A percentile compares a stretch with the other conserved stretches of the same genome.
Conservation (phyloP, 2,329 filamentous ascomycete genomes). For the Fusarium odoratissimum region DNA sequence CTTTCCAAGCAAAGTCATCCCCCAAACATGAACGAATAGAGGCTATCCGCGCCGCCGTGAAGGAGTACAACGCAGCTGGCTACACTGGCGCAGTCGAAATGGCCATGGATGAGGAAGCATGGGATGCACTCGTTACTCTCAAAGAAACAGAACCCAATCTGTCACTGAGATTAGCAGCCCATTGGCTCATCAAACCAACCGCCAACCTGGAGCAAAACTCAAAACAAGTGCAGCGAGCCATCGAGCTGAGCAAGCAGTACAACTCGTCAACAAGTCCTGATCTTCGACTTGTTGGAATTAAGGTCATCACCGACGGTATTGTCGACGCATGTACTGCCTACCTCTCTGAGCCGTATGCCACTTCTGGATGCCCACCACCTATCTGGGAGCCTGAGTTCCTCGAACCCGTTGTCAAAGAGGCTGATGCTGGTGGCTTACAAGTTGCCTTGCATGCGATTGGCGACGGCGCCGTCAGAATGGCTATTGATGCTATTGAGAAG, state of each 20-base stretch:
- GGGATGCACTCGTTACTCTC: slow-evolving; percentile 61
- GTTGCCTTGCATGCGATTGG: slow-evolving; percentile 73
- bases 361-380: slow-evolving; percentile 54
- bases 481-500: slow-evolving; percentile 63
- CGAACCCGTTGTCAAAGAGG: slow-evolving; percentile 63
- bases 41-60: slow-evolving; percentile 59
- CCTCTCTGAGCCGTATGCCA: slow-evolving; percentile 66
- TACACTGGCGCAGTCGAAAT: slow-evolving; percentile 68
- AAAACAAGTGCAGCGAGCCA: slow-evolving; percentile 61
- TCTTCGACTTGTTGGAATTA: slow-evolving; percentile 67
- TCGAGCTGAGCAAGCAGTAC: slow-evolving; percentile 54
- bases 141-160: slow-evolving; percentile 45
- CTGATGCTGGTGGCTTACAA: slow-evolving; percentile 64
- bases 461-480: slow-evolving; percentile 66
- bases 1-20: slow-evolving; percentile 61
- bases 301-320: slow-evolving; percentile 71
- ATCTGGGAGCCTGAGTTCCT: slow-evolving; percentile 65
- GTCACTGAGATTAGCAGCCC: slow-evolving; percentile 60
- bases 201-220: slow-evolving; percentile 45
- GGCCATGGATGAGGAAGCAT: slow-evolving; percentile 69
- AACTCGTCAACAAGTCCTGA: slow-evolving; percentile 51
- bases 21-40: slow-evolving; percentile 58
- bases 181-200: slow-evolving; percentile 67
- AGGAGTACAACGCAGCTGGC: slow-evolving; percentile 61
- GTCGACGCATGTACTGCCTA: slow-evolving; percentile 72